These are phyloP conservation scores for Leishmania tarentolae DNA, from an alignment of 208 protist species.

Conservation along the genomic window DNA sequence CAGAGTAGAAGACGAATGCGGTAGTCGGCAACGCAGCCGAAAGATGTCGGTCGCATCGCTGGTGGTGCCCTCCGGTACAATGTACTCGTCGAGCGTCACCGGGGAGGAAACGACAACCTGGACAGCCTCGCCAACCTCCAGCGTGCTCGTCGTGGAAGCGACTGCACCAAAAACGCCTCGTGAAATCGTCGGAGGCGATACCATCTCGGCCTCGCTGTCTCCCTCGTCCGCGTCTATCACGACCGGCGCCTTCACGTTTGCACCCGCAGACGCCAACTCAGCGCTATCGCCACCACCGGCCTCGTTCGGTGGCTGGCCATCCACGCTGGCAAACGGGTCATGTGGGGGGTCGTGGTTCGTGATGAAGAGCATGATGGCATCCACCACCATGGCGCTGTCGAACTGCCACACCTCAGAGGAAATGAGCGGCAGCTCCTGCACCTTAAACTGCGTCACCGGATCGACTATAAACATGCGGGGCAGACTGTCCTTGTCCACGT, in stretches of 20 bases:
- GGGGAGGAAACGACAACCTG: slow-evolving; percentile 12
- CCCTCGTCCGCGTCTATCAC: slow-evolving; percentile 31
- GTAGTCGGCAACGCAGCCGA: slow-evolving; percentile 64
- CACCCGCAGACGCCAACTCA: not conserved
- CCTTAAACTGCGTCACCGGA: slow-evolving; percentile 59
- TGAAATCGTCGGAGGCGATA: slow-evolving; percentile 30
- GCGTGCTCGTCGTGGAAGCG: not conserved
- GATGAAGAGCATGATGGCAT: slow-evolving; percentile 51
- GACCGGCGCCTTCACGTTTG: not conserved
- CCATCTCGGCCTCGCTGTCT: slow-evolving; percentile 28
- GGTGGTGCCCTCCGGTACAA: slow-evolving; percentile 9
- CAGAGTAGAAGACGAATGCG: slow-evolving; percentile 48
- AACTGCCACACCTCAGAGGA: slow-evolving; percentile 22
- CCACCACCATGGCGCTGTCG: slow-evolving; percentile 45
- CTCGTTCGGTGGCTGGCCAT: not conserved
- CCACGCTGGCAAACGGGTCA: slow-evolving; percentile 24
- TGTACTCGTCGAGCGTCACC: slow-evolving; percentile 16
- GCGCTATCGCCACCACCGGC: not conserved
- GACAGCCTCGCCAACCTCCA: slow-evolving; percentile 9
- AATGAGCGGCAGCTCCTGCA: slow-evolving; percentile 39
- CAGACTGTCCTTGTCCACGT: slow-evolving; percentile 30
- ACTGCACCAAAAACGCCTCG: not conserved
- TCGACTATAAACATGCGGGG: slow-evolving; percentile 72
- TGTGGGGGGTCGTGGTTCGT: slow-evolving; percentile 35
- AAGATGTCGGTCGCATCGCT: slow-evolving; percentile 28